Percentiles rank a stretch among this genome's conserved stretches.
These are phyloP conservation scores for Emmonsia crescens DNA, from an alignment of 2,329 filamentous ascomycete species.

Conservation along the genomic window DNA sequence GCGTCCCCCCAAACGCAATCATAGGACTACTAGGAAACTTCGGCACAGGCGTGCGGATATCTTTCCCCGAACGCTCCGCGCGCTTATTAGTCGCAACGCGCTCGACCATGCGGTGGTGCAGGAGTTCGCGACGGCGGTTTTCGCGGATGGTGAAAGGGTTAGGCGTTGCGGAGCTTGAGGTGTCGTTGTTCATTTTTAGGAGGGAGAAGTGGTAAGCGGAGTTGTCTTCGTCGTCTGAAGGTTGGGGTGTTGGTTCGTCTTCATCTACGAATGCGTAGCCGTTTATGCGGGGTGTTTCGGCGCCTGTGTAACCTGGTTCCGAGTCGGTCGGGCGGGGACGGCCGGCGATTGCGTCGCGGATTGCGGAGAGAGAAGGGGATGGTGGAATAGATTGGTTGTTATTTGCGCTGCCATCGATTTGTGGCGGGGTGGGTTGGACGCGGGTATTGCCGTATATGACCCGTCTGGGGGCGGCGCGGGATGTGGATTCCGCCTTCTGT, in stretches of 20 bases:
- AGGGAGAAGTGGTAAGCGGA: conserved; percentile 23
- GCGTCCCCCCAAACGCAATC: conserved; percentile 19
- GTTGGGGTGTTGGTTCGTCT: conserved; percentile 36
- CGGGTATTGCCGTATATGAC: conserved; percentile 79
- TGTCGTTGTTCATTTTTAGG: conserved; percentile 25
- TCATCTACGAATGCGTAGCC: conserved; percentile 93
- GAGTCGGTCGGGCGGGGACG: conserved; percentile 52
- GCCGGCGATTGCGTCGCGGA: conserved; percentile 74
- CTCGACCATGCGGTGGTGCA: conserved; percentile 83
- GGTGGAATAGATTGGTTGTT: conserved; percentile 44
- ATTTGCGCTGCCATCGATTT: conserved; percentile 13
- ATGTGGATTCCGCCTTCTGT: conserved; percentile 57
- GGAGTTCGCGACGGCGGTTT: conserved; percentile 62
- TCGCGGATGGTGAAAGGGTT: conserved; percentile 75
- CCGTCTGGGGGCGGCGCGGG: conserved; percentile 62
- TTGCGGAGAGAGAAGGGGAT: conserved; percentile 73
- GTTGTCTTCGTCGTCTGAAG: conserved; percentile 40
- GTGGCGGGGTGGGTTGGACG: conserved; percentile 44
- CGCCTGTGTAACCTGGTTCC: conserved; percentile 50
- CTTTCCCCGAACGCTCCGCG: conserved; percentile 48
- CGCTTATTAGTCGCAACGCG: conserved; percentile 63
- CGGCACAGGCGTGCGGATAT: conserved; percentile 41
- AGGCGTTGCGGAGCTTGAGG: conserved; percentile 38
- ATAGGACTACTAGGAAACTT: conserved; percentile 32
- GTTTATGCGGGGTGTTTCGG: conserved; percentile 80